A percentile compares a stretch with the other conserved stretches of the same genome.
phyloP scores from a whole-genome alignment of 2,329 filamentous ascomycete genomes.

The Trichoderma asperellum region DNA sequence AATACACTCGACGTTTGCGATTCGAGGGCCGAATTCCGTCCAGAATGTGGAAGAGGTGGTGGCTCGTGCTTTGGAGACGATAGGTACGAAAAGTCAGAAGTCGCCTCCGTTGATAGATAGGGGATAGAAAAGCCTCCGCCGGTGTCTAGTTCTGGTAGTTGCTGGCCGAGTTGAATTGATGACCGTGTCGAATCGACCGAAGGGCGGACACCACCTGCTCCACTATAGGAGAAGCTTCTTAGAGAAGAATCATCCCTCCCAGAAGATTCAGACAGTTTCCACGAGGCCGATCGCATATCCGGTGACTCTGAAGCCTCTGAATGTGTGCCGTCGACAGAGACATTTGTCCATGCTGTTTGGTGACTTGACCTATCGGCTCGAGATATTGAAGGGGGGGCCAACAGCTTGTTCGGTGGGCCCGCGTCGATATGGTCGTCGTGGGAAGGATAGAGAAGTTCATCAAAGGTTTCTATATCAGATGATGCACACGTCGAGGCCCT shows the following conservation, averaged over 20 bases:
- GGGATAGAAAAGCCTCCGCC: conserved; percentile 56
- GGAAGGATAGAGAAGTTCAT: conserved; percentile 37
- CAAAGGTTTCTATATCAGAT: conserved; percentile 39
- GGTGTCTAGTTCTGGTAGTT: conserved; percentile 56
- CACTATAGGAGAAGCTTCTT: conserved; percentile 28
- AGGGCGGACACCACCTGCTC: conserved; percentile 34
- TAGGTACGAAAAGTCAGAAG: conserved; percentile 39
- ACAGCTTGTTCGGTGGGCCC: conserved; percentile 51
- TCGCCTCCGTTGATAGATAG: conserved; percentile 46
- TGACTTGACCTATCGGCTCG: conserved; percentile 56
- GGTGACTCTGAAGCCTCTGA: conserved; percentile 40
- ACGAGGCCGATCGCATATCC: conserved; percentile 40
- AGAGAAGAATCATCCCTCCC: conserved; percentile 31
- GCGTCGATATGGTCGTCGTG: conserved; percentile 38
- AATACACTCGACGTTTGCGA: conserved; percentile 49
- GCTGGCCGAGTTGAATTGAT: conserved; percentile 38
- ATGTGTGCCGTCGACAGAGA: conserved; percentile 57
- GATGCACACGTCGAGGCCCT: conserved; percentile 49
- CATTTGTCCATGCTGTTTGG: conserved; percentile 64
- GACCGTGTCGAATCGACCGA: conserved; percentile 38
- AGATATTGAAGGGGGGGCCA: conserved; percentile 51
- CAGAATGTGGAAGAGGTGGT: conserved; percentile 52
- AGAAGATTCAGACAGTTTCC: conserved; percentile 38
- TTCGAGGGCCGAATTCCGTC: conserved; percentile 42
- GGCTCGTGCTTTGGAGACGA: conserved; percentile 55